These are phyloP conservation scores for Suillus fuscotomentosus DNA, from an alignment of 768 basidiomycete species.

Conservation along the genomic window DNA sequence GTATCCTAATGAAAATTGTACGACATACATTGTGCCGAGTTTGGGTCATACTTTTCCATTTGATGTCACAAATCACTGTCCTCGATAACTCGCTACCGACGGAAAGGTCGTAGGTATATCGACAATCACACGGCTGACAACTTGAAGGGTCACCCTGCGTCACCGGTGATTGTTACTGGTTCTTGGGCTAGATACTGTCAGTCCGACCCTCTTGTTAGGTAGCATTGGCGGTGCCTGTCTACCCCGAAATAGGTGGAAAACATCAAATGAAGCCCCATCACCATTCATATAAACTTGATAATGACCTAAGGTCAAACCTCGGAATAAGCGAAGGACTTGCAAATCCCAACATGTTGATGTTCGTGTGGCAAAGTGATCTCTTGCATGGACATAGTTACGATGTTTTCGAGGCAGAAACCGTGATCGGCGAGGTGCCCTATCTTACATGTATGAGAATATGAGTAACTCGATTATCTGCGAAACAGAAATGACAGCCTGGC, in stretches of 20 bases:
- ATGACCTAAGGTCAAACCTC: background rate
- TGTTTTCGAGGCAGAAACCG: background rate
- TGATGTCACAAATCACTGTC: background rate
- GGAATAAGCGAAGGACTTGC: background rate
- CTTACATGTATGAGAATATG: background rate
- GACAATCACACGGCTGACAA: background rate
- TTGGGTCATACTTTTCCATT: background rate
- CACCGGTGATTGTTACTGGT: background rate
- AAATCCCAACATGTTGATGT: background rate
- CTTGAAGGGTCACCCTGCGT: background rate
- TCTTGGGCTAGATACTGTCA: background rate
- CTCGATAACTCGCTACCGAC: background rate
- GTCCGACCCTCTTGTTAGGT: background rate
- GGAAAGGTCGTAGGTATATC: background rate
- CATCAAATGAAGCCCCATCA: background rate
- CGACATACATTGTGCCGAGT: background rate
- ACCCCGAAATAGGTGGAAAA: background rate
- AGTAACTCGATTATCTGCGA: background rate
- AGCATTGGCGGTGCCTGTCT: background rate
- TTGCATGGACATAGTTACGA: background rate
- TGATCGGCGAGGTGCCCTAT: background rate
- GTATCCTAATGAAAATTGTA: background rate
- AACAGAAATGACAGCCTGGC: background rate
- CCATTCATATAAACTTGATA: background rate
- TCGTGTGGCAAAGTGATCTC: background rate